Percentiles rank a stretch among this genome's conserved stretches.
phyloP scores from a whole-genome alignment of 2,329 filamentous ascomycete species.

The Cadophora luteo-olivacea region DNA sequence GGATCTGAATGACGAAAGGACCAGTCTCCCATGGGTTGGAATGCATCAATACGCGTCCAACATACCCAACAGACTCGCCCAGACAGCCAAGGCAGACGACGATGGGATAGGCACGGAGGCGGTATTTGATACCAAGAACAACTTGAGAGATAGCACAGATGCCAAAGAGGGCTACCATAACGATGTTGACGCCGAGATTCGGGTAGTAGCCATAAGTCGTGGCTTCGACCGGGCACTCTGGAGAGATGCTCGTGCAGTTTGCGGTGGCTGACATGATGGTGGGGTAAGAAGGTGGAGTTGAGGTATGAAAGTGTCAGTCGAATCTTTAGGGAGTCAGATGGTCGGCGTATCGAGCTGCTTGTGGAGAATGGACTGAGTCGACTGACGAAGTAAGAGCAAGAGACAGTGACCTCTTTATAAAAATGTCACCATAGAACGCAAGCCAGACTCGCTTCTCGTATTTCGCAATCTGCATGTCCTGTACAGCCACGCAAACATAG shows the following conservation, averaged over 20 bases:
- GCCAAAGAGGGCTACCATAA: slow-evolving; percentile 58
- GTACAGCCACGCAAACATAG: background rate
- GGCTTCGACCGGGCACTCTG: slow-evolving; percentile 55
- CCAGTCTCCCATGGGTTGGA: slow-evolving; percentile 55
- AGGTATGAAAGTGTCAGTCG: background rate
- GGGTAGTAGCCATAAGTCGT: slow-evolving; percentile 61
- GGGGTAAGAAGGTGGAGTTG: background rate
- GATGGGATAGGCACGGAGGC: slow-evolving; percentile 59
- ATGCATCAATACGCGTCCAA: slow-evolving; percentile 57
- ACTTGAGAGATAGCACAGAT: slow-evolving; percentile 50
- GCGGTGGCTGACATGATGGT: slow-evolving; percentile 39
- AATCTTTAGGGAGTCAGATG: no score
- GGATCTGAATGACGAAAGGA: slow-evolving; percentile 65
- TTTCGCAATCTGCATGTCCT: background rate
- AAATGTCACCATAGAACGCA: background rate
- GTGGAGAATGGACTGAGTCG: background rate
- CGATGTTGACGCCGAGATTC: slow-evolving; percentile 59
- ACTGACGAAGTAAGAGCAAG: background rate
- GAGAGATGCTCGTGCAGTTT: slow-evolving; percentile 43
- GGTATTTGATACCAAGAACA: slow-evolving; percentile 53
- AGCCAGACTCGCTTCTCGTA: background rate
- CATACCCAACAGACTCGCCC: slow-evolving; percentile 62
- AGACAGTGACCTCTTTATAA: background rate
- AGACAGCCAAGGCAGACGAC: slow-evolving; percentile 55
- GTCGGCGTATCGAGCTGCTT: no score